phyloP scores from a whole-genome alignment of 441 rosid species.

The Jatropha multifida region DNA sequence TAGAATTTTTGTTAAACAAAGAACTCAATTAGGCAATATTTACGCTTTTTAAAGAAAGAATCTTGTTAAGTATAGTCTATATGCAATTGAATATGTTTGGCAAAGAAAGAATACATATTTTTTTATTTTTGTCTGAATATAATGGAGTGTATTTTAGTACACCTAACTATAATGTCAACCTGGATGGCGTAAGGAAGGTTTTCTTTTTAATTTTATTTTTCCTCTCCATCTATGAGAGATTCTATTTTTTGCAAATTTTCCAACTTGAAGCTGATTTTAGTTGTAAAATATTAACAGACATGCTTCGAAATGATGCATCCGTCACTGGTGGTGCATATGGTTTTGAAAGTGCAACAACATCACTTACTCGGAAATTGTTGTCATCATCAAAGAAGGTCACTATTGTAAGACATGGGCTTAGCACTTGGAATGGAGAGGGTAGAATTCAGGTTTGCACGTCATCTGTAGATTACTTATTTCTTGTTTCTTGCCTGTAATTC shows the following conservation, averaged over 20 bases:
- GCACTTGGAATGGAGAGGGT: constrained; percentile 63
- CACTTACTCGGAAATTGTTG: constrained; percentile 39
- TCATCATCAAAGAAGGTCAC: constrained; percentile 50
- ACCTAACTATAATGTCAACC: not conserved
- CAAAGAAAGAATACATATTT: not conserved
- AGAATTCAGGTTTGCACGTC: constrained; percentile 54
- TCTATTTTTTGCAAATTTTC: constrained; percentile 4
- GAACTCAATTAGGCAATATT: not conserved
- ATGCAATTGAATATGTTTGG: constrained; percentile 2
- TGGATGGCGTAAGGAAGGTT: not conserved
- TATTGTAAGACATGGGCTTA: constrained; percentile 63
- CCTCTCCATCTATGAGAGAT: not conserved
- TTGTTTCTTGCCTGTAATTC: constrained; percentile 12
- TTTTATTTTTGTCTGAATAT: not conserved
- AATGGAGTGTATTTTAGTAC: not conserved
- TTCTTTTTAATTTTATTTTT: not conserved
- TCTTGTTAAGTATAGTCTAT: not conserved
- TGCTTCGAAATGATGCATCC: constrained; percentile 30
- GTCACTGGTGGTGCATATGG: constrained; percentile 55
- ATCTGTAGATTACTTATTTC: not conserved
- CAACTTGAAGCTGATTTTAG: constrained; percentile 12
- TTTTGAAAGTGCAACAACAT: constrained; percentile 50
- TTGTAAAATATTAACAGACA: constrained; percentile 30
- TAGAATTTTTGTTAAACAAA: not conserved
- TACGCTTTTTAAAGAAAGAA: not conserved